A percentile compares a stretch with the other conserved stretches of the same genome.
These are phyloP conservation scores for Gyromitra esculenta DNA, from an alignment of 2,329 filamentous ascomycete species.

Conservation along the genomic window DNA sequence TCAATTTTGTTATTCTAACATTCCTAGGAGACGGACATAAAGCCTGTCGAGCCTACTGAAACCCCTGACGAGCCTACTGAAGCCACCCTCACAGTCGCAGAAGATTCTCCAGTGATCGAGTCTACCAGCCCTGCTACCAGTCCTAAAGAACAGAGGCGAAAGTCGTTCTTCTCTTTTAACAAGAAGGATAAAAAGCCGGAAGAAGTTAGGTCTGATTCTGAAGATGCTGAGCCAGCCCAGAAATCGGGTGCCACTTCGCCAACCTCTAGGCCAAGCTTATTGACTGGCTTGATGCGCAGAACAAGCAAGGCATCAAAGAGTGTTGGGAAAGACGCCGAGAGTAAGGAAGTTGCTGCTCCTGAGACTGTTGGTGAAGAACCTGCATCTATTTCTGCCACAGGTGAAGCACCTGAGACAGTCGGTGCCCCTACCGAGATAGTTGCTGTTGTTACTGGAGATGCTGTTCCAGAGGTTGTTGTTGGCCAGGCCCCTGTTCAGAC, in stretches of 20 bases:
- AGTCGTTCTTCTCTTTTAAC: conserved; percentile 52
- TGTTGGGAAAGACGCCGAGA: conserved; percentile 47
- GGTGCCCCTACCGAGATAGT: conserved; percentile 26
- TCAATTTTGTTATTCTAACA: conserved; percentile 3
- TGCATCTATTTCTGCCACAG: conserved; percentile 25
- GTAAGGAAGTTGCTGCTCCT: conserved; percentile 51
- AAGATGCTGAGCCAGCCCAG: conserved; percentile 49
- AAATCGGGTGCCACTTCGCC: conserved; percentile 43
- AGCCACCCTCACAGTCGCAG: conserved; percentile 58
- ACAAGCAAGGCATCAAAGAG: conserved; percentile 53
- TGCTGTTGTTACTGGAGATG: conserved; percentile 50
- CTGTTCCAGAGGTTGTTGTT: conserved; percentile 52
- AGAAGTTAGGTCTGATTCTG: conserved; percentile 55
- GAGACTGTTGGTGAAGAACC: conserved; percentile 52
- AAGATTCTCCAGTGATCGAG: conserved; percentile 55
- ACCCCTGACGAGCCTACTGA: conserved; percentile 58
- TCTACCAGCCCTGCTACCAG: conserved; percentile 25
- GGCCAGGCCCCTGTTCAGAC: conserved; percentile 50
- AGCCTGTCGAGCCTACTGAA: conserved; percentile 55
- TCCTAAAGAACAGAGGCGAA: conserved; percentile 52
- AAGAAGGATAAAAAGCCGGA: conserved; percentile 53
- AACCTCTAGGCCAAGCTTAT: conserved; percentile 34
- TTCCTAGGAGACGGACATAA: conserved; percentile 49
- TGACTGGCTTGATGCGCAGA: conserved; percentile 52
- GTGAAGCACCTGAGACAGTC: conserved; percentile 44